Percentiles rank a stretch among this genome's conserved stretches.
Evolutionary conservation across 2,329 filamentous ascomycete genomes (phyloP).

Genomic region (Calonectria hongkongensis): DNA sequence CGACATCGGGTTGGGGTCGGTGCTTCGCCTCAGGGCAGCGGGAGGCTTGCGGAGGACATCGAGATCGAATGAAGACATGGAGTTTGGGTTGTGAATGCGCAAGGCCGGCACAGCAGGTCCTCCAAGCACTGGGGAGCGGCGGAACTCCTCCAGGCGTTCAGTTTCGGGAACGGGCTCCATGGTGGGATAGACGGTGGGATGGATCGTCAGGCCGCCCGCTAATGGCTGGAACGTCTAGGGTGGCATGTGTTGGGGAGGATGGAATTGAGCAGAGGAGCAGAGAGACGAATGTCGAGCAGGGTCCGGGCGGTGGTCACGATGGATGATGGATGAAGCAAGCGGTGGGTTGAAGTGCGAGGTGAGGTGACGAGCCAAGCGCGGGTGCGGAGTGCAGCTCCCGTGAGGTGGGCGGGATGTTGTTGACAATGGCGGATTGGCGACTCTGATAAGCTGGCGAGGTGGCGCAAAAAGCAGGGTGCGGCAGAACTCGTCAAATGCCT

Average conservation of each 20-base stretch:
- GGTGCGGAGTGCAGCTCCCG: slow-evolving; percentile 5
- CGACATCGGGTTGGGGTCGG: slow-evolving; percentile 73
- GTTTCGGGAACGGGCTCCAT: slow-evolving; percentile 83
- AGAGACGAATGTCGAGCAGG: slow-evolving; percentile 10
- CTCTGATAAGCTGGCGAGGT: slow-evolving; percentile 18
- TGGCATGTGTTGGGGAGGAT: slow-evolving; percentile 50
- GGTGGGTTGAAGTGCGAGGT: background rate
- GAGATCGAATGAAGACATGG: slow-evolving; percentile 63
- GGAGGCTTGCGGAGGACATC: slow-evolving; percentile 69
- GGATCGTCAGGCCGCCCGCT: slow-evolving; percentile 50
- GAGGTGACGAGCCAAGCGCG: background rate
- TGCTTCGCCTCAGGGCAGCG: slow-evolving; percentile 73
- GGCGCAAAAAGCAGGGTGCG: slow-evolving; percentile 12
- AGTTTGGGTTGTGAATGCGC: slow-evolving; percentile 66
- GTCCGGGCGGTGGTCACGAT: background rate
- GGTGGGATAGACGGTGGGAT: slow-evolving; percentile 53
- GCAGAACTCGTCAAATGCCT: slow-evolving; percentile 13
- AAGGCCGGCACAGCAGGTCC: slow-evolving; percentile 70
- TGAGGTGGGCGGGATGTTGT: slow-evolving; percentile 14
- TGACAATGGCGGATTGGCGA: slow-evolving; percentile 9
- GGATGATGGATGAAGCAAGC: slow-evolving; percentile 2
- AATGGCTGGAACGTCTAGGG: slow-evolving; percentile 48
- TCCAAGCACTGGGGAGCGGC: slow-evolving; percentile 72
- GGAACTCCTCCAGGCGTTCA: slow-evolving; percentile 81
- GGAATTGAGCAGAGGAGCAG: slow-evolving; percentile 1